Evolutionary conservation across 129 eudicot genomes (phyloP).

Genomic region (Pulicaria dysenterica): DNA sequence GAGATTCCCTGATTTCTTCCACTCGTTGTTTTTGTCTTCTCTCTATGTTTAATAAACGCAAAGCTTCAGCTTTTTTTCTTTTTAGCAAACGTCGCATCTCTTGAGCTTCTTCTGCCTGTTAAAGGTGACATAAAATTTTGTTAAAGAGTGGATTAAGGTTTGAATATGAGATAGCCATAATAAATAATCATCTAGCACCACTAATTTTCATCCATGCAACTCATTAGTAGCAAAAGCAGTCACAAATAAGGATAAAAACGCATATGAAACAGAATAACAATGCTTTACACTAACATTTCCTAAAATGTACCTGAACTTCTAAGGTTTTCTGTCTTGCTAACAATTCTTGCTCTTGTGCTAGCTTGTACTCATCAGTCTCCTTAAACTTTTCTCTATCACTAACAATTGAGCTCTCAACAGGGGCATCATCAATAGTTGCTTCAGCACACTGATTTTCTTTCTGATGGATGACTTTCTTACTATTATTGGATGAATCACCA

Average conservation of each 20-base stretch:
- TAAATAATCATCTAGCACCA: no score
- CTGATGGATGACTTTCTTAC: constrained; percentile 14
- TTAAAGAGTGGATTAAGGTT: no score
- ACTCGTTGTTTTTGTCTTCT: constrained; percentile 82
- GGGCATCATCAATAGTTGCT: constrained; percentile 3
- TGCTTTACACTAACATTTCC: no score
- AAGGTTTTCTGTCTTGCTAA: constrained; percentile 61
- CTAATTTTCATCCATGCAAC: no score
- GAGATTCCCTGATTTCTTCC: constrained; percentile 79
- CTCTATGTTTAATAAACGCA: constrained; percentile 66
- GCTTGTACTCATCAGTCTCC: constrained; percentile 59
- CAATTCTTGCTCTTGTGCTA: constrained; percentile 70
- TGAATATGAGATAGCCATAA: no score
- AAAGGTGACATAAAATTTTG: constrained; percentile 15
- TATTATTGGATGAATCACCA: constrained; percentile 41
- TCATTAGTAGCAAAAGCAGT: no score
- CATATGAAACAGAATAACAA: no score
- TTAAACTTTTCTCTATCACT: constrained; percentile 32
- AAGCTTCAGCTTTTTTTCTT: constrained; percentile 64
- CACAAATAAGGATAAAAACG: no score
- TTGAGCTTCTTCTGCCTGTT: constrained; percentile 79
- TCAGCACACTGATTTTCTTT: constrained; percentile 18
- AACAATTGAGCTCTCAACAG: constrained; percentile 25
- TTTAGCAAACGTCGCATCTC: constrained; percentile 48
- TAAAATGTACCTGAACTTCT: constrained; percentile 55